Conservation (phyloP, 1,284 basidiomycete genomes). For the Waitea zeae region DNA sequence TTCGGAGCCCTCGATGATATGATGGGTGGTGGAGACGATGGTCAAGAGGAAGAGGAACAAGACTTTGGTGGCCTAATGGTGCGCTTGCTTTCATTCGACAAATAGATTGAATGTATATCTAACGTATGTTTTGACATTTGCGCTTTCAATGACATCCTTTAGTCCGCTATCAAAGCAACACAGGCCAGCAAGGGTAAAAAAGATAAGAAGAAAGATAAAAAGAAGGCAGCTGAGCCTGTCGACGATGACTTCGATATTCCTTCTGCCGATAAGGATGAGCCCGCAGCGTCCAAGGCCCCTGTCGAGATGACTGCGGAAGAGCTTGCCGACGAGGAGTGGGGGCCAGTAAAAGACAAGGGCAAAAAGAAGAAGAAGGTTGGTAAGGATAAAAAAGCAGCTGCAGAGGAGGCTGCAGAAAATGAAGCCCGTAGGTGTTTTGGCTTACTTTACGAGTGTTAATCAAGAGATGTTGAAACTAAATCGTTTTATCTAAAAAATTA, state of each 20-base stretch:
- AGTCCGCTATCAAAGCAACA: conserved; percentile 34
- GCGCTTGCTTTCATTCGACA: conserved; percentile 17
- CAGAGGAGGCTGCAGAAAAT: conserved; percentile 23
- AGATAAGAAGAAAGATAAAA: conserved; percentile 52
- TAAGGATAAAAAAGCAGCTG: conserved; percentile 35
- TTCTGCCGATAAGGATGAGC: conserved; percentile 16
- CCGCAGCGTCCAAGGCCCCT: conserved; percentile 23
- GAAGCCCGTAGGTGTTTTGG: conserved; percentile 9
- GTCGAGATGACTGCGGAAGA: conserved; percentile 42
- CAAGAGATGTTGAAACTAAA: too few relatives aligned
- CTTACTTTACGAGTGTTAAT: neutral
- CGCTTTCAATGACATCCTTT: conserved; percentile 3
- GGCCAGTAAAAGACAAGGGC: conserved; percentile 32
- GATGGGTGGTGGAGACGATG: conserved; percentile 22
- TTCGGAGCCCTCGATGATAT: conserved; percentile 33
- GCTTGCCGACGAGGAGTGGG: conserved; percentile 53
- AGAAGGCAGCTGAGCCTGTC: conserved; percentile 12
- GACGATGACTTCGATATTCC: conserved; percentile 12
- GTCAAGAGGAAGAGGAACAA: conserved; percentile 52
- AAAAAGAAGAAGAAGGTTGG: conserved; percentile 35
- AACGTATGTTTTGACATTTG: too few relatives aligned
- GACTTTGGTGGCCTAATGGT: conserved; percentile 80
- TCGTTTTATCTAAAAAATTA: too few relatives aligned
- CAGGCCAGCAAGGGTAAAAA: conserved; percentile 42
- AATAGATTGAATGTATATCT: too few relatives aligned